Base-by-base conservation (phyloP, 306 rosid genomes). In the apple (Malus domestica) region DNA sequence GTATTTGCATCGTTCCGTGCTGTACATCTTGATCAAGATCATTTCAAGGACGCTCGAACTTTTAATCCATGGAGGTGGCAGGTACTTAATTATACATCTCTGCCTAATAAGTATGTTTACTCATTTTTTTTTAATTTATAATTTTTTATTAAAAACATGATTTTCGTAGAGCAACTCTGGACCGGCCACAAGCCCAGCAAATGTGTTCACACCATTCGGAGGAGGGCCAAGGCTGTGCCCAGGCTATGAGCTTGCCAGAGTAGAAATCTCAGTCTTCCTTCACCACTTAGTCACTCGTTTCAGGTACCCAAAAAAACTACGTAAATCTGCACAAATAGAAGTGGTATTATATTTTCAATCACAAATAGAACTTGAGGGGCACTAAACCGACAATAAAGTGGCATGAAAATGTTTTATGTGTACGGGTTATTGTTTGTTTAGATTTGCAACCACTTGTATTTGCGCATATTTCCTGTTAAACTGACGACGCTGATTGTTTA, bases 31-130 rank as follows among this genome's bases (percentile, higher is more conserved):
- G 89, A 95, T 68, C 90, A 88, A 1, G 87, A 92, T 18, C 87
- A 92, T 80, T 95, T 85, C 89, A 87, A 89, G 83, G 99, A 93
- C 8, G 97, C 99, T 3, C 92, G 97, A 62, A 72, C 96, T 73
- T 95, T 90, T 72, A 90, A 95, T 80, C 99, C 97, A 74, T 95
- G 99, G 99, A 88, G 99, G 84, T 95, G 99, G 97, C 96, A 90
- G 85, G 81, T 83, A 70, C 29, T 10, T 44, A 4, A 19, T 59
- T 4, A 15, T 49, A 15, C 55, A n/a, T 23, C 4, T 72, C n/a
- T 55, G 32, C 67, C 45, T 27, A 9, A 13, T 63, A 27, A 61
- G 51, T 35, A 5, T 38, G 11, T 58, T 58, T 18, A 29, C 54
- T 22, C 29, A 25, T 30, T 4, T 0, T 13, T 9, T 60, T 60